A percentile compares a stretch with the other conserved stretches of the same genome.
Evolutionary conservation across 306 rosid species (phyloP).

Genomic region (Lagenaria siceraria): DNA sequence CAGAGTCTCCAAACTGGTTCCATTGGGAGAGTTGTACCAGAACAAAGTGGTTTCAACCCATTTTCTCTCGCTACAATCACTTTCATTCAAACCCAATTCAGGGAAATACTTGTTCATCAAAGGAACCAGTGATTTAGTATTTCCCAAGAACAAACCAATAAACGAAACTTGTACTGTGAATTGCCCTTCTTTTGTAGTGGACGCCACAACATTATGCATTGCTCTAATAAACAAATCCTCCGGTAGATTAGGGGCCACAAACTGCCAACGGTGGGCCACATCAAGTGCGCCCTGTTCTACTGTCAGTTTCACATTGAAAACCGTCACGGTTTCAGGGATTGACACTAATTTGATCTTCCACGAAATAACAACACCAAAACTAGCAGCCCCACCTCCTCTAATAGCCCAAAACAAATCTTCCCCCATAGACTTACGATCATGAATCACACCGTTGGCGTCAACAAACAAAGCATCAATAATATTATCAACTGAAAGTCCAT

Average conservation of each 20-base stretch:
- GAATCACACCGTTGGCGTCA: conserved; percentile 37
- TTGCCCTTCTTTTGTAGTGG: conserved; percentile 24
- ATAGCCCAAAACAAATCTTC: conserved; percentile 82
- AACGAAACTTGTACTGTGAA: conserved; percentile 37
- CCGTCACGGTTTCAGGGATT: conserved; percentile 42
- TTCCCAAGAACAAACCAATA: conserved; percentile 37
- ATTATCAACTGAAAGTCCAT: conserved; percentile 53
- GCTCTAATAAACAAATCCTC: conserved; percentile 40
- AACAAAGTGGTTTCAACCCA: conserved; percentile 48
- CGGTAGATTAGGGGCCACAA: conserved; percentile 30
- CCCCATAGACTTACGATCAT: conserved; percentile 45
- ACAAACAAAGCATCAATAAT: conserved; percentile 54
- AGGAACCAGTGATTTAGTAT: conserved; percentile 21
- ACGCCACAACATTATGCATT: conserved; percentile 1
- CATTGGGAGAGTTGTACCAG: conserved; percentile 29
- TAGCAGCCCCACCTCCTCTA: conserved; percentile 70
- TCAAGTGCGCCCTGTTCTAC: conserved; percentile 36
- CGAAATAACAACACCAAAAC: conserved; percentile 58
- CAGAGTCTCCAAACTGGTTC: conserved; percentile 21
- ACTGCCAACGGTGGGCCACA: conserved; percentile 54
- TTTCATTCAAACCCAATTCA: conserved; percentile 30
- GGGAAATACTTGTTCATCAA: conserved; percentile 34
- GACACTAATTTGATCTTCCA: conserved; percentile 39
- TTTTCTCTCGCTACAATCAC: conserved; percentile 30
- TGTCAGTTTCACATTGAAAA: conserved; percentile 21